Evolutionary conservation across 2,329 filamentous ascomycete species (phyloP).

Genomic region (Akanthomyces lecanii): DNA sequence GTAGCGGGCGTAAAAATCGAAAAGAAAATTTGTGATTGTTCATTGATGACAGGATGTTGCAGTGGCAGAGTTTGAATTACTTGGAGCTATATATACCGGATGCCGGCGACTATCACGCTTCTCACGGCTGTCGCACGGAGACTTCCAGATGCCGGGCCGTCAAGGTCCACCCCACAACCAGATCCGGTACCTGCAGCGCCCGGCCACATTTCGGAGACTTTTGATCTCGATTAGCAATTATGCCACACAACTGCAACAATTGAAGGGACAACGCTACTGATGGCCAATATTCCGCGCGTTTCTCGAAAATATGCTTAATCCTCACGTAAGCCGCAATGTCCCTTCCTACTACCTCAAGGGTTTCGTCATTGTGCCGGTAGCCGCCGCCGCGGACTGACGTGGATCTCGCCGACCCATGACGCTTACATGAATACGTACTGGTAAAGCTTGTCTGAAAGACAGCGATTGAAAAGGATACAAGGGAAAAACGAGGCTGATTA

Average conservation of each 20-base stretch:
- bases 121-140: neutral
- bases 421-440: too few relatives aligned
- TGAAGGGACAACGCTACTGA: too few relatives aligned
- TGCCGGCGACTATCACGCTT: slow-evolving; percentile 6
- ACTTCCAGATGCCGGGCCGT: neutral
- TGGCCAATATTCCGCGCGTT: too few relatives aligned
- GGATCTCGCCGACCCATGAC: too few relatives aligned
- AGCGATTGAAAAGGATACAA: too few relatives aligned
- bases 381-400: too few relatives aligned
- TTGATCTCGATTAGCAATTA: neutral
- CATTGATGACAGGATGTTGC: neutral
- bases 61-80: neutral
- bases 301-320: too few relatives aligned
- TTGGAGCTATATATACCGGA: neutral
- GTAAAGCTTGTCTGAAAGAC: too few relatives aligned
- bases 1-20: neutral
- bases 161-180: neutral
- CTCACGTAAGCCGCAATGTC: too few relatives aligned
- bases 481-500: too few relatives aligned
- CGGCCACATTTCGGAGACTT: slow-evolving; percentile 14
- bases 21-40: neutral
- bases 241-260: neutral
- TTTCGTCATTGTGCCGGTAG: too few relatives aligned
- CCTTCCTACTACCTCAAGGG: too few relatives aligned
- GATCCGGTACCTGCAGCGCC: neutral